Evolutionary conservation across 2,329 filamentous ascomycete species (phyloP), one percentile per base, ranked within the genome.

Genomic region (Ceratocystis diversiconidia): DNA sequence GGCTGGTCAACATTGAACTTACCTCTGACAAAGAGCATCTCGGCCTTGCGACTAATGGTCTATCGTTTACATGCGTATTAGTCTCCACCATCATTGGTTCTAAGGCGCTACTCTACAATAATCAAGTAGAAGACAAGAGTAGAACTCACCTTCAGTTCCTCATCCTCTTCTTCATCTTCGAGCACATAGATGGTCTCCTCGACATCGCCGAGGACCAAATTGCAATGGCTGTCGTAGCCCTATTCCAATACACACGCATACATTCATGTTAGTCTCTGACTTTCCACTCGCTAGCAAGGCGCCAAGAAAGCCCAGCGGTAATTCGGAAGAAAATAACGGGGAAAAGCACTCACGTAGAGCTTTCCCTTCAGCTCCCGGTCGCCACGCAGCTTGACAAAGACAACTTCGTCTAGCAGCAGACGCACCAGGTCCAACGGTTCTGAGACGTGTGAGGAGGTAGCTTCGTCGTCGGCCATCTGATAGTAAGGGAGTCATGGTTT

Each of bases 151-250:
- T 85, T 89, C 71, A 90, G 80, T 32, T 84, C 84, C 66, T 92
- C 87, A 66, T 67, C 67, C 17, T 66, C 66, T 7, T 70, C 50
- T 32, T 71, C 64, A 44, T 68, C 62, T 66, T 72, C 63, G 61
- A 95, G 86, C 43, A 92, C 81, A 74, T 96, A 99, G 70, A 99
- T 91, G 5, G 92, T 97, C 80, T 99, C 94, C 73, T 96, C 91
- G 3, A 97, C 94, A 70, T 99, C 94, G 65, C 94, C 92, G 5
- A 99, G 82, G 5, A 99, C 90, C 57, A 99, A 78, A 73, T 99
- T 99, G 82, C 95, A 99, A 76, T 99, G 94, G 73, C 90, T 96
- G 74, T 99, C 94, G 75, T 99, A 99, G 65, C 94, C 94, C 94
- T 99, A 7, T n/a, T 15, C 17, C 30, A 44, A 10, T 28, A 41